Base-by-base conservation (phyloP, 2,329 filamentous ascomycete genomes). In the Aspergillus quadricinctus region DNA sequence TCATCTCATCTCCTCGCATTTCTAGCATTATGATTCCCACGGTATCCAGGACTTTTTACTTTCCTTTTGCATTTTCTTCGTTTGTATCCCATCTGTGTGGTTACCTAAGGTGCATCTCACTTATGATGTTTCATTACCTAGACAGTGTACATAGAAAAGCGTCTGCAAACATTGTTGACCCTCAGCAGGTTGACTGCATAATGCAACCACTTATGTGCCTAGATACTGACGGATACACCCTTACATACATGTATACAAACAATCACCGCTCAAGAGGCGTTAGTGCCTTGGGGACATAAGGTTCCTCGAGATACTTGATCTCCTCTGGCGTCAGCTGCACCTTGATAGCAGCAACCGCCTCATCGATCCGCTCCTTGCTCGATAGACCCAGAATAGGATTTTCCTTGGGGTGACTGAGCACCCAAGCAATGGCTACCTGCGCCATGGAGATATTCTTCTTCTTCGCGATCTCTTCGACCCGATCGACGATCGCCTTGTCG, bases 361-460 rank as follows among this genome's bases (percentile, higher is more conserved):
- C 84, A 37, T 86, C 81, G 48, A 89, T 80, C n/a, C 86, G 75
- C 56, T 78, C 76, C 35, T 80, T 74, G 53, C 77, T 87, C 59
- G 78, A 82, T 61, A 88, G 75, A 0, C 87, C 86, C 53, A 87
- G 75, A 57, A 88, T 88, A 1, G 84, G 85, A 61, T 78, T 82
- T 25, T 78, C 71, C 5, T 80, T 78, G 48, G 79, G 75, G 59
- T 77, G 75, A 60, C 79, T 77, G 61, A 83, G 73, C 55, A 81
- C 79, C 87, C 87, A 89, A 2, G 84, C 85, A 54, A 86, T 77
- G 1, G 83, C 80, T 21, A 89, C 81, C 55, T 87, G 81, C 48
- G 83, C 81, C 81, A 89, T 88, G 60, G 78, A 82, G 67, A 82
- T 77, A 0, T 77, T 79, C 62, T 80, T 79, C 71, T 84, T 83